Evolutionary conservation across 2,329 filamentous ascomycete genomes (phyloP), one percentile per base, ranked within the genome.

Genomic region (Periconia digitata): DNA sequence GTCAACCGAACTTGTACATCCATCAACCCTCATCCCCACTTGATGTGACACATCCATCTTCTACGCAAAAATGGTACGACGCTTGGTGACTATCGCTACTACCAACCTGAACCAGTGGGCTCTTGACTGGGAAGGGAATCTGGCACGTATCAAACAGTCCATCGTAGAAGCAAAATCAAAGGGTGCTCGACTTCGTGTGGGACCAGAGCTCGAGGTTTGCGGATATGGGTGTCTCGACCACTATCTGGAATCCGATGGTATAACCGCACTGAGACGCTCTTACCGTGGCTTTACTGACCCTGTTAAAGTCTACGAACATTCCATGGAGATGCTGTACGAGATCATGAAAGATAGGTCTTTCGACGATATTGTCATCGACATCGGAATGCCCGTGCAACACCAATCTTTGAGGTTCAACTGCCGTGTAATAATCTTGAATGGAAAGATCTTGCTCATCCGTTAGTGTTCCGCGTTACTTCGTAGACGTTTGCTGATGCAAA

Each of bases 371-470:
- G 44, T 46, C 22, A 74, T 47, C 21, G 29, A 38, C 27, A 16
- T 64, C 35, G 62, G 62, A 24, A 56, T 62, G 52, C 78, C 27
- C 17, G 27, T 50, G 3, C n/a, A 36, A n/a, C 48, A 50, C 8
- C 34, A 35, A 6, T 37, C 29, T 13, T 43, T 43, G 34, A 38
- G 44, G 8, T 52, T 40, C 43, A 50, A 52, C 66, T 83, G 82
- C 56, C 76, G 87, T 20, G 75, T 86, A n/a, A 79, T 89, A 52
- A 75, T 76, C 51, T 76, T 84, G 43, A 81, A 91, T 56, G 79
- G 82, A 43, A 83, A 85, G 70, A 85, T 92, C 17, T 71, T 91
- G 16, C 75, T 86, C 49, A 86, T 94, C 48, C 77, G 87, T 32
- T 4, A 32, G 27, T 32, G 27, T 15, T 15, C 27, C 27, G 27